phyloP scores from a whole-genome alignment of 768 basidiomycete genomes.

The Rhizopogon vinicolor region DNA sequence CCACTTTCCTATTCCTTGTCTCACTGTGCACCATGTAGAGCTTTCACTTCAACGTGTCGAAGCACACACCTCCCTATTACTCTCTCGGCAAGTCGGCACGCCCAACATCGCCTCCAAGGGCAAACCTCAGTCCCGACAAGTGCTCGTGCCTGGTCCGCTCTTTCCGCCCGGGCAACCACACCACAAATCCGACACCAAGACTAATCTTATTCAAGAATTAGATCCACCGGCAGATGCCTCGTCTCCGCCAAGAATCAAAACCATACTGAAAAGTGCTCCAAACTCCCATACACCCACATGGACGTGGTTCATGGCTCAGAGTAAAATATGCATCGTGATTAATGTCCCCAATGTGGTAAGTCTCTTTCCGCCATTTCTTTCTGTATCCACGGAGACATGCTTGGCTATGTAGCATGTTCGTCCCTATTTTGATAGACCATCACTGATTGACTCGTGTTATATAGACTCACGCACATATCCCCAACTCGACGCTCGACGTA shows the following conservation, averaged over 20 bases:
- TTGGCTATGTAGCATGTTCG: neutral
- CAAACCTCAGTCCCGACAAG: slow-evolving; percentile 52
- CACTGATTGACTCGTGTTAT: neutral
- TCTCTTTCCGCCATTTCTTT: slow-evolving; percentile 6
- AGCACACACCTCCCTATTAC: slow-evolving; percentile 48
- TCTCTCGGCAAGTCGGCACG: slow-evolving; percentile 65
- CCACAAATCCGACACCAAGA: slow-evolving; percentile 4
- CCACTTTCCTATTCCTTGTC: slow-evolving; percentile 6
- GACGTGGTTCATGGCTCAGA: slow-evolving; percentile 45
- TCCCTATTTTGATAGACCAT: slow-evolving; percentile 7
- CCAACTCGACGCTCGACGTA: slow-evolving; percentile 55
- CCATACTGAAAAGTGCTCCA: slow-evolving; percentile 36
- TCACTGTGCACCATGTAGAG: slow-evolving; percentile 36
- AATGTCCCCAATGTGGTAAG: slow-evolving; percentile 56
- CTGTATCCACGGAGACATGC: slow-evolving; percentile 1
- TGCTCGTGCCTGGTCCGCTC: slow-evolving; percentile 46
- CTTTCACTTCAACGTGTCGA: slow-evolving; percentile 66
- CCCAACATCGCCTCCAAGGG: slow-evolving; percentile 81
- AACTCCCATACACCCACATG: slow-evolving; percentile 35
- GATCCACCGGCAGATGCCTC: slow-evolving; percentile 39
- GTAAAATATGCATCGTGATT: slow-evolving; percentile 44
- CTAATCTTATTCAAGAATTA: slow-evolving; percentile 23
- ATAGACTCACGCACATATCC: slow-evolving; percentile 45
- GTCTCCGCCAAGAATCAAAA: slow-evolving; percentile 26
- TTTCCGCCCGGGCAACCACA: slow-evolving; percentile 23